These are phyloP conservation scores for Buddleja alternifolia DNA, from an alignment of 257 asterid genomes.

Conservation along the genomic window DNA sequence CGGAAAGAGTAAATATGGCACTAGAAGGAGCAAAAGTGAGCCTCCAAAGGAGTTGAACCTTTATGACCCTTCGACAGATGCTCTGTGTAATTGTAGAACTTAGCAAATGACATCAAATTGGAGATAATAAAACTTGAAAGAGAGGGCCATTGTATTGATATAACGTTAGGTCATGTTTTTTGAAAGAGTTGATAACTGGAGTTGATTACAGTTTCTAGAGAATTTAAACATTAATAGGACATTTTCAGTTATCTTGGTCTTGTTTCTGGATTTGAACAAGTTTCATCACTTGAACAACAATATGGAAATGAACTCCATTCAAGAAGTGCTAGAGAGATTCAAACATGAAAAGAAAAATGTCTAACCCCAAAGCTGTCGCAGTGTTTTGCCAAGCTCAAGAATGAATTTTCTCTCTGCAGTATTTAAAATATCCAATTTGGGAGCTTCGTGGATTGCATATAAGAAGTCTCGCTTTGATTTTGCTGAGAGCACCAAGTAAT, in stretches of 20 bases:
- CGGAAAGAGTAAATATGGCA: slow-evolving; percentile 31
- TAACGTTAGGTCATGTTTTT: too few species aligned
- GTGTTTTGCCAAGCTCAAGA: slow-evolving; percentile 55
- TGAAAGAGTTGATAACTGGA: too few species aligned
- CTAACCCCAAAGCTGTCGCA: slow-evolving; percentile 86
- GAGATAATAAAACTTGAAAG: too few species aligned
- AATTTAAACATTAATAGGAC: too few species aligned
- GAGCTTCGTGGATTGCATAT: slow-evolving; percentile 68
- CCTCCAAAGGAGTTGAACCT: slow-evolving; percentile 62
- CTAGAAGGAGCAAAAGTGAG: slow-evolving; percentile 71
- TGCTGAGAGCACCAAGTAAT: slow-evolving; percentile 51
- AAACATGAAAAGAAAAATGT: slow-evolving; percentile 23
- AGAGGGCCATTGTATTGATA: too few species aligned
- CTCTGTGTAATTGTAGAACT: too few species aligned
- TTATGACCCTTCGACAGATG: slow-evolving; percentile 35
- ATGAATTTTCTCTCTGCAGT: slow-evolving; percentile 70
- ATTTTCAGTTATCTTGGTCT: too few species aligned
- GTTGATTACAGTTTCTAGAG: too few species aligned
- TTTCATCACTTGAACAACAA: slow-evolving; percentile 22
- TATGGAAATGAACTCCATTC: slow-evolving; percentile 18
- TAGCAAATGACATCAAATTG: too few species aligned
- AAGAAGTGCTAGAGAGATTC: slow-evolving; percentile 14
- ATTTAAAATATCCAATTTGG: slow-evolving; percentile 47
- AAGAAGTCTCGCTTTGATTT: slow-evolving; percentile 69
- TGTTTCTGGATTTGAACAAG: too few species aligned